These are phyloP conservation scores for Tolypocladium tundrense DNA, from an alignment of 2,329 filamentous ascomycete genomes.

Conservation along the genomic window DNA sequence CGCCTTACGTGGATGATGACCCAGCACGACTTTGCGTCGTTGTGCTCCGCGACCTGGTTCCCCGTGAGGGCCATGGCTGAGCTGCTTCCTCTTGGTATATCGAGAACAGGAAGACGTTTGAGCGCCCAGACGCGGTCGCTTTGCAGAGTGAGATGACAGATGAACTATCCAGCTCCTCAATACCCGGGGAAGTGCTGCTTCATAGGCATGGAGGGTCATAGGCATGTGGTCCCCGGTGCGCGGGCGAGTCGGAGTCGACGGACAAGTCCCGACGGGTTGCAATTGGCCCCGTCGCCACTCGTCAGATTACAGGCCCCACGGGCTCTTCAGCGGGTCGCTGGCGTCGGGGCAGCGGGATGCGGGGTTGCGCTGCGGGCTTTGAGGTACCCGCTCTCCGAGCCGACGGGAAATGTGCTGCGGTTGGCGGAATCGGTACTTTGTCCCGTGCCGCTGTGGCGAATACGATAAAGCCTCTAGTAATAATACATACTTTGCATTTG, in stretches of 20 bases:
- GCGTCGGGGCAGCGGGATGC: neutral
- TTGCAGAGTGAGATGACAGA: no score
- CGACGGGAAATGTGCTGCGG: neutral
- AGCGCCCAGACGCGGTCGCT: no score
- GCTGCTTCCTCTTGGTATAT: neutral
- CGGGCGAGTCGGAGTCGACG: neutral
- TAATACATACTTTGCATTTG: no score
- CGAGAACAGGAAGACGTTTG: no score
- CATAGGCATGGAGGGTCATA: neutral
- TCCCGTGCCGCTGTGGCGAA: neutral
- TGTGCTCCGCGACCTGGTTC: conserved; percentile 57
- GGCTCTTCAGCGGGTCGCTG: neutral
- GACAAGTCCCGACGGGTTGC: neutral
- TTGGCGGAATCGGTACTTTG: neutral
- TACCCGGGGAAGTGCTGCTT: neutral
- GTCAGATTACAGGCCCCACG: neutral
- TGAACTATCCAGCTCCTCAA: no score
- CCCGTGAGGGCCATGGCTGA: conserved; percentile 36
- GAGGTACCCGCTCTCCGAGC: neutral
- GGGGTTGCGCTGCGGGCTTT: neutral
- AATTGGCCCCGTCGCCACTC: neutral
- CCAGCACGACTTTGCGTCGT: conserved; percentile 77
- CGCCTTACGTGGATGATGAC: conserved; percentile 66
- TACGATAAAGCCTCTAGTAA: neutral
- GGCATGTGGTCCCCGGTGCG: neutral